phyloP scores from a whole-genome alignment of 2,329 filamentous ascomycete species.

The Sphaceloma murrayae region DNA sequence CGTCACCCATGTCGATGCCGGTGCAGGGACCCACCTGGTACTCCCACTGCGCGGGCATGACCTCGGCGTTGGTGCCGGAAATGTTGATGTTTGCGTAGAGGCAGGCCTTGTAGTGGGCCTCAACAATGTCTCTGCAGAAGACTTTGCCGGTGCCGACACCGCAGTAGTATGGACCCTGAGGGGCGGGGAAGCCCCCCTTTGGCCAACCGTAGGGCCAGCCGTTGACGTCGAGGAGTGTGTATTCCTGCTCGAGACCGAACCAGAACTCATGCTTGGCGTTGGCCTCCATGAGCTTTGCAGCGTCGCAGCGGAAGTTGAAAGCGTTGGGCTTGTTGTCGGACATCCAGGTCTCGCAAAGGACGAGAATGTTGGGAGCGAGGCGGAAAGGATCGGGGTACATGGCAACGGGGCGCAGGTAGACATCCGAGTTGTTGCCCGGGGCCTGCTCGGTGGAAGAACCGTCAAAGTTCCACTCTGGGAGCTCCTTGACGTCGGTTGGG shows the following conservation, averaged over 20 bases:
- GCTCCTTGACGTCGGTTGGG: conserved; percentile 50
- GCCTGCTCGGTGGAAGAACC: conserved; percentile 90
- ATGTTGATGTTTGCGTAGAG: conserved; percentile 86
- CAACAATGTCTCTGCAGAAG: conserved; percentile 94
- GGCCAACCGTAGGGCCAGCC: conserved; percentile 92
- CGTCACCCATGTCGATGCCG: conserved; percentile 86
- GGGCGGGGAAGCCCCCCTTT: conserved; percentile 76
- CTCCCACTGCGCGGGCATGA: conserved; percentile 97
- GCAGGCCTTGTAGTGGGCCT: conserved; percentile 86
- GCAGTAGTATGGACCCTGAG: conserved; percentile 94
- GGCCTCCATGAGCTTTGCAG: conserved; percentile 77
- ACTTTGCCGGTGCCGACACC: conserved; percentile 96
- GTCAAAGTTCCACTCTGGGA: conserved; percentile 73
- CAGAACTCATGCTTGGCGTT: conserved; percentile 77
- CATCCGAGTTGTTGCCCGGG: conserved; percentile 89
- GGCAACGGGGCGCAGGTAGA: conserved; percentile 86
- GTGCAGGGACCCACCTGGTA: conserved; percentile 89
- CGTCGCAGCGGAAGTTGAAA: conserved; percentile 95
- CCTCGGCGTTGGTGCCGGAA: conserved; percentile 97
- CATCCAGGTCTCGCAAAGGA: conserved; percentile 91
- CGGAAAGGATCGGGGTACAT: conserved; percentile 91
- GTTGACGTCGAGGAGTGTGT: conserved; percentile 78
- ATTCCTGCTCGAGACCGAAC: conserved; percentile 98
- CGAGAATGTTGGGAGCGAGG: conserved; percentile 79
- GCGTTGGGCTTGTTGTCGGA: conserved; percentile 92